Evolutionary conservation across 1,284 basidiomycete species (phyloP).

Genomic region (Earliella scabrosa): DNA sequence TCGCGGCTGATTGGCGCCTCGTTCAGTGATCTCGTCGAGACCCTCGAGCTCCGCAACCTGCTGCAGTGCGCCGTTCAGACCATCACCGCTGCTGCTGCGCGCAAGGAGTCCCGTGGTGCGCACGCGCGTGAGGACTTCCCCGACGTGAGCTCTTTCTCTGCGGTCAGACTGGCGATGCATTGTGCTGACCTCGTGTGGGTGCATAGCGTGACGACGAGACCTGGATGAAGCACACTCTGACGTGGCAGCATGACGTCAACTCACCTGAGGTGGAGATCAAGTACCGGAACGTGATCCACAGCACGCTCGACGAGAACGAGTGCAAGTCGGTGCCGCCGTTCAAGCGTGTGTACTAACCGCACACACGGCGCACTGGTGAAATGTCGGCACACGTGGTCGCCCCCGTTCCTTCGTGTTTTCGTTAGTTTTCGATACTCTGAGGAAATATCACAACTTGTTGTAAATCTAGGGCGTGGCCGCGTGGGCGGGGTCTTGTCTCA

Average conservation of each 20-base stretch:
- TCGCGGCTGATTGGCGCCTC: background rate
- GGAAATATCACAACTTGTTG: too few species aligned
- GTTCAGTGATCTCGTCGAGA: conserved; percentile 90
- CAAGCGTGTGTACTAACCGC: conserved; percentile 80
- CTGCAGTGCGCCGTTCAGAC: conserved; percentile 96
- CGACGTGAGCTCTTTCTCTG: conserved; percentile 55
- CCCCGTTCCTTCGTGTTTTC: too few species aligned
- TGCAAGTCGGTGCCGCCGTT: conserved; percentile 91
- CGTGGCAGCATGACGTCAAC: conserved; percentile 78
- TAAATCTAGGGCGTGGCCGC: too few species aligned
- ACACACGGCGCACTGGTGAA: too few species aligned
- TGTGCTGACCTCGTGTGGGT: background rate
- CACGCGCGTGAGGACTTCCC: conserved; percentile 98
- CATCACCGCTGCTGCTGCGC: conserved; percentile 92
- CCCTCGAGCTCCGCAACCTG: conserved; percentile 95
- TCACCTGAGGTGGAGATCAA: conserved; percentile 87
- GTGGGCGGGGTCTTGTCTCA: too few species aligned
- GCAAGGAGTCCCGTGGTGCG: conserved; percentile 97
- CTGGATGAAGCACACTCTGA: conserved; percentile 96
- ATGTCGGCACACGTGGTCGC: too few species aligned
- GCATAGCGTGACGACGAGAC: conserved; percentile 81
- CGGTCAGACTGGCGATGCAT: too few species aligned
- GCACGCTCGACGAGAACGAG: conserved; percentile 94
- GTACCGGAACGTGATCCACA: conserved; percentile 87
- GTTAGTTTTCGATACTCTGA: too few species aligned